Evolutionary conservation across 2,329 filamentous ascomycete genomes (phyloP).

Genomic region (Trichoderma lentiforme): DNA sequence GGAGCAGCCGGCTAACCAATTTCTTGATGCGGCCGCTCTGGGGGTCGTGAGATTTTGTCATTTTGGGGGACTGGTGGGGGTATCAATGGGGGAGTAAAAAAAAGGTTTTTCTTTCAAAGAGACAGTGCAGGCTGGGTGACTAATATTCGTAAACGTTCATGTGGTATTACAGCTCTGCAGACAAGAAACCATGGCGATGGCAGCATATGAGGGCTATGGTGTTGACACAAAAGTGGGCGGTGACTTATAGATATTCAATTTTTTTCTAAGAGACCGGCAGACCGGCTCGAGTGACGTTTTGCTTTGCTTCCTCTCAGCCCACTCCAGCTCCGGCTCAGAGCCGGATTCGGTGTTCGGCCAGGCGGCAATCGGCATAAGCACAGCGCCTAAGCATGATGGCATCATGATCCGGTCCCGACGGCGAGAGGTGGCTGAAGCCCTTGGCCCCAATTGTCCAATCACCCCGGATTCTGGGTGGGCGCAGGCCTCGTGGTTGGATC

Average conservation of each 20-base stretch:
- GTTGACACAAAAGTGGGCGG: not conserved
- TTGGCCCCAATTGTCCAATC: not conserved
- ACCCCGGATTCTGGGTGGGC: slow-evolving; percentile 5
- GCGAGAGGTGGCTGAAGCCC: not conserved
- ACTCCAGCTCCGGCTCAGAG: slow-evolving; percentile 1
- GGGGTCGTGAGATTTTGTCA: slow-evolving; percentile 13
- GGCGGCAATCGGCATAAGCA: slow-evolving; percentile 4
- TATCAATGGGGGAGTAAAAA: not conserved
- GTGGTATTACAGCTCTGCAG: not conserved
- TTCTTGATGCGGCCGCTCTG: slow-evolving; percentile 14
- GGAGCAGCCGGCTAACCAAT: slow-evolving; percentile 13
- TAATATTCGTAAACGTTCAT: not conserved
- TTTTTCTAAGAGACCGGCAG: not conserved
- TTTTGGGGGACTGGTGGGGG: not conserved
- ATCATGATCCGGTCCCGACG: slow-evolving; percentile 6
- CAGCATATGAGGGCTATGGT: not conserved
- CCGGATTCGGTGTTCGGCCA: slow-evolving; percentile 13
- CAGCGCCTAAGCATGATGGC: slow-evolving; percentile 2
- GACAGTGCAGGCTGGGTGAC: not conserved
- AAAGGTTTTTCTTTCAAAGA: not conserved
- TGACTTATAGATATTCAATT: not conserved
- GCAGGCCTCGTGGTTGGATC: not conserved
- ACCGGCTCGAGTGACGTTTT: slow-evolving; percentile 11
- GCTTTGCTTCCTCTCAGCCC: not conserved
- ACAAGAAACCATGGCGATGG: not conserved